These are phyloP conservation scores for Crithidia expoeki DNA, from an alignment of 208 protist species.

Conservation along the genomic window DNA sequence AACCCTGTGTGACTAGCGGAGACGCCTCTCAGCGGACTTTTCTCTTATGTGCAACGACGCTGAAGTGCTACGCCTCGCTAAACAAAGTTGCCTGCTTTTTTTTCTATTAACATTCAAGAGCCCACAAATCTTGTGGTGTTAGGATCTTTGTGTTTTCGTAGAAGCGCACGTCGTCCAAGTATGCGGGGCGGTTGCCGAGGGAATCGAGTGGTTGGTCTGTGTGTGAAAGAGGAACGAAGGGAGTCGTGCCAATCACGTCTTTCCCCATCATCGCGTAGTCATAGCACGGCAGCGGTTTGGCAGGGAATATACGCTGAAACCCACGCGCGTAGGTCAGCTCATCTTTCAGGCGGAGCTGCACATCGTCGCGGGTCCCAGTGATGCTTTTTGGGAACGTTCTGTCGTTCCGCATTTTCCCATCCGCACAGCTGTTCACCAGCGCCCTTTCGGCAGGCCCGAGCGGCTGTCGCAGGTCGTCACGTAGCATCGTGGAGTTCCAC, in stretches of 20 bases:
- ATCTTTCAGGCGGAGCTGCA: conserved; percentile 60
- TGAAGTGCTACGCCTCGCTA: no score
- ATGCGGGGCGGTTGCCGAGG: conserved; percentile 5
- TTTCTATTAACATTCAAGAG: neutral
- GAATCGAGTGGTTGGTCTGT: conserved; percentile 16
- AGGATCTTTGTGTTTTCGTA: conserved; percentile 12
- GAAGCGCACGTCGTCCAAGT: conserved; percentile 21
- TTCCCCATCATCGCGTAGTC: neutral
- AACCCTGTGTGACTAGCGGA: no score
- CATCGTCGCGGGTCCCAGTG: conserved; percentile 34
- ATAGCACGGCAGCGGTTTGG: conserved; percentile 9
- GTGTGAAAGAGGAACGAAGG: conserved; percentile 8
- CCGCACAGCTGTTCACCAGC: conserved; percentile 10
- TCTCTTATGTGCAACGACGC: no score
- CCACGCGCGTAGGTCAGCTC: conserved; percentile 70
- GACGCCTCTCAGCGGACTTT: no score
- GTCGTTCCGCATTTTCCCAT: neutral
- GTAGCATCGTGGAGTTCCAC: conserved; percentile 13
- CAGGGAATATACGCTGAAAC: conserved; percentile 85
- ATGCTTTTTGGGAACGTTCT: no score
- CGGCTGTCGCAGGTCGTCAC: conserved; percentile 4
- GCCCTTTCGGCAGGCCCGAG: neutral
- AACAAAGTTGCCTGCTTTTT: no score
- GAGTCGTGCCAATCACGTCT: neutral
- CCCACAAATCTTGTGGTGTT: conserved; percentile 21